Evolutionary conservation across 345 rosid genomes (phyloP).

Genomic region (Hibiscus trionum): DNA sequence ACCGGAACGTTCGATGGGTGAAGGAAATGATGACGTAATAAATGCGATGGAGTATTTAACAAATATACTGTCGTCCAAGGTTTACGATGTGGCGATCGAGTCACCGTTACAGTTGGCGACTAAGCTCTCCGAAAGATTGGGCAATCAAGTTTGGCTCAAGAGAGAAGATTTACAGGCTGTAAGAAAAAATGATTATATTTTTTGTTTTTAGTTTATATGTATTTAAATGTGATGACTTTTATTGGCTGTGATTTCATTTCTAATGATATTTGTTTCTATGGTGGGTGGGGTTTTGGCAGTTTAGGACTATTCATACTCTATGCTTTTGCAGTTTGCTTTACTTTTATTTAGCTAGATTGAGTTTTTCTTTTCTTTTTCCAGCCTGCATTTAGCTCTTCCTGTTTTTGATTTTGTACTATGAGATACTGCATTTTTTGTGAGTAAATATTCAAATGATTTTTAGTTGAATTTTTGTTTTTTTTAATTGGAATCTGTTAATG

Average conservation of each 20-base stretch:
- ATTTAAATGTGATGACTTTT: background rate
- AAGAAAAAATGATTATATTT: conserved; percentile 2
- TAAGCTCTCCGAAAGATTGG: conserved; percentile 47
- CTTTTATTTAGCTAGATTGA: background rate
- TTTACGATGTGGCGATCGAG: conserved; percentile 60
- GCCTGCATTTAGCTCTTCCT: background rate
- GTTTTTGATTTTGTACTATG: background rate
- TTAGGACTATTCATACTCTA: background rate
- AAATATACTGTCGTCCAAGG: conserved; percentile 48
- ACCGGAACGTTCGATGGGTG: conserved; percentile 26
- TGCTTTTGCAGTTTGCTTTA: background rate
- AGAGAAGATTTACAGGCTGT: conserved; percentile 66
- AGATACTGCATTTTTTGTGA: background rate
- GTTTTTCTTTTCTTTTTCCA: background rate
- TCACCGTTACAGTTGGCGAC: conserved; percentile 50
- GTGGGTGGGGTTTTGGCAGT: background rate
- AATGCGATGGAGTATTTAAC: conserved; percentile 52
- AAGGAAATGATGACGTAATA: conserved; percentile 13
- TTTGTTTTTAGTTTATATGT: background rate
- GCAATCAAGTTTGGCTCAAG: conserved; percentile 52
- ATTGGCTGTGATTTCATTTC: background rate
- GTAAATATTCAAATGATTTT: background rate
- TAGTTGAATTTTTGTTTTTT: background rate
- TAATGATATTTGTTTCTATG: background rate
- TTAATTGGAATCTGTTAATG: background rate